phyloP scores from a whole-genome alignment of 2,329 filamentous ascomycete genomes.

The Penicillium carneum region DNA sequence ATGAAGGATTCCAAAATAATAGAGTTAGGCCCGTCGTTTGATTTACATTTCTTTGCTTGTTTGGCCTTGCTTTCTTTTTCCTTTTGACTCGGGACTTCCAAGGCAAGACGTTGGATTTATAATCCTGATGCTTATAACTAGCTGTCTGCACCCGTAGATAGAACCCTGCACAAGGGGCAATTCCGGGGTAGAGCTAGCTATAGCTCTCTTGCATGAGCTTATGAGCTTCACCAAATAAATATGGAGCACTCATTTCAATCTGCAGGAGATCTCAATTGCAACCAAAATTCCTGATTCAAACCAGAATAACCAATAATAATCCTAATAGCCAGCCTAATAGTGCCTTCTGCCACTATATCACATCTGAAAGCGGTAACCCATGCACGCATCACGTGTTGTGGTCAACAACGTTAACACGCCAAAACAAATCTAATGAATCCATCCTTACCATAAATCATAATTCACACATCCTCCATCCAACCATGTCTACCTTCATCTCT shows the following conservation, averaged over 20 bases:
- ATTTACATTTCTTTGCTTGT: conserved; percentile 5
- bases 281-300: not conserved
- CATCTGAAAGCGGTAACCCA: conserved; percentile 12
- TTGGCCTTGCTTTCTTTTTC: not conserved
- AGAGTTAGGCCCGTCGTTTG: not conserved
- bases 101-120: conserved; percentile 4
- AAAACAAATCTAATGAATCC: not conserved
- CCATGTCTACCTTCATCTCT: conserved; percentile 59
- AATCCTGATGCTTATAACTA: not conserved
- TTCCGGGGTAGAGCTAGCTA: conserved; percentile 11
- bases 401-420: conserved; percentile 4
- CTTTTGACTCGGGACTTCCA: not conserved
- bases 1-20: conserved; percentile 1
- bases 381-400: conserved; percentile 8
- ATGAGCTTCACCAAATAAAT: not conserved
- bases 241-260: not conserved
- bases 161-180: not conserved
- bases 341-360: not conserved
- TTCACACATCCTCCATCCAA: conserved; percentile 8
- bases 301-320: not conserved
- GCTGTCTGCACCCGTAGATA: not conserved
- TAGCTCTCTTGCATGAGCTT: not conserved
- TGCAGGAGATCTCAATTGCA: not conserved
- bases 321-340: not conserved
- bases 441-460: conserved; percentile 5